Evolutionary conservation across 2,329 filamentous ascomycete species (phyloP).

Genomic region (Geosmithia flava): DNA sequence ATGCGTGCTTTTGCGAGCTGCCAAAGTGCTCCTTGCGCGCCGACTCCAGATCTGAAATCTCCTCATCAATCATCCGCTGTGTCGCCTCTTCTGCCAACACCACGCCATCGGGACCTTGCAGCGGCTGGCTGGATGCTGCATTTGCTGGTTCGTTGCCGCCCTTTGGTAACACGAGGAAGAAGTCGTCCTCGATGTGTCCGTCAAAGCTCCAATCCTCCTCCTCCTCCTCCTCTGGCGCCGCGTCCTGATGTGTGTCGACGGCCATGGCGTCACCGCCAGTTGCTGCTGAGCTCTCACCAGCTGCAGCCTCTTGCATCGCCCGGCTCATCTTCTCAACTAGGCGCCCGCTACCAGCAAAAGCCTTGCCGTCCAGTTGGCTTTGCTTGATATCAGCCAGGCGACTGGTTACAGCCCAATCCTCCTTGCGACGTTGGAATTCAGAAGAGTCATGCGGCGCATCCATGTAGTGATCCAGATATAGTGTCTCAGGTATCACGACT

Average conservation of each 20-base stretch:
- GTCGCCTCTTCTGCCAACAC: constrained; percentile 11
- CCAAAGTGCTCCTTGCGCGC: constrained; percentile 18
- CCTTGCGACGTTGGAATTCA: constrained; percentile 50
- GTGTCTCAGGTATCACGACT: constrained; percentile 64
- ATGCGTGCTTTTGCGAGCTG: constrained; percentile 53
- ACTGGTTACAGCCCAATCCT: constrained; percentile 64
- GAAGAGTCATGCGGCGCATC: constrained; percentile 48
- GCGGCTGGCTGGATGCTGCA: background rate
- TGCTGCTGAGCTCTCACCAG: background rate
- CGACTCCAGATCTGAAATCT: constrained; percentile 19
- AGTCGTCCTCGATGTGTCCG: constrained; percentile 22
- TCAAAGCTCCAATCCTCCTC: constrained; percentile 25
- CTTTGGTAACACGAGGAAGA: constrained; percentile 11
- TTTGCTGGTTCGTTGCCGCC: background rate
- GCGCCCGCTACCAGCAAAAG: background rate
- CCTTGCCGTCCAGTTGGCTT: background rate
- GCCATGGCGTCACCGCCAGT: background rate
- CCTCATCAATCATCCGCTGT: constrained; percentile 31
- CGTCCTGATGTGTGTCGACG: background rate
- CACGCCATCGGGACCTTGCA: background rate
- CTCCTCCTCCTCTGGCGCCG: background rate
- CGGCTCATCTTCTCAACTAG: background rate
- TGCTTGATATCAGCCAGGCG: constrained; percentile 38
- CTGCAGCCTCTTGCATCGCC: background rate
- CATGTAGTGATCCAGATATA: constrained; percentile 86